Evolutionary conservation across 371 early-diverging fungal species (phyloP).

Genomic region (Mucor plumbeus): DNA sequence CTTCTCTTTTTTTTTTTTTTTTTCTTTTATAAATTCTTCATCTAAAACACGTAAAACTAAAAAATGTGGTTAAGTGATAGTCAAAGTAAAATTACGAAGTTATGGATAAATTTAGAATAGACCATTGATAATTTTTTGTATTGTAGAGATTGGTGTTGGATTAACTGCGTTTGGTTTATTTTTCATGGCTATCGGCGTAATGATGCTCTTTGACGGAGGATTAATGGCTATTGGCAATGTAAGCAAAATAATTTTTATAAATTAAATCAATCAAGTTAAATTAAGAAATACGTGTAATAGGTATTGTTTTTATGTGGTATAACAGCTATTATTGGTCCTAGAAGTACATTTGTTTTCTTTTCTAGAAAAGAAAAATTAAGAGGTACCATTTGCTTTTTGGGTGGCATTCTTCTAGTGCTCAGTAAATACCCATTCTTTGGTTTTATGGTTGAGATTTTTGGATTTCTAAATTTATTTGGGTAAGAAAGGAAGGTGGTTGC

Average conservation of each 20-base stretch:
- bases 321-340: constrained; percentile 85
- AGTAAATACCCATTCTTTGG: constrained; percentile 89
- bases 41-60: constrained; percentile 2
- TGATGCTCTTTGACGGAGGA: constrained; percentile 94
- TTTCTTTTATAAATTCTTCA: neutral
- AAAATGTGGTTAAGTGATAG: constrained; percentile 84
- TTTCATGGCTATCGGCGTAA: constrained; percentile 90
- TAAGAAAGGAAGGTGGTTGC: constrained; percentile 33
- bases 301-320: constrained; percentile 91
- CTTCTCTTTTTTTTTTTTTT: neutral
- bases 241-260: constrained; percentile 17
- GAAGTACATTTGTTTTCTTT: constrained; percentile 87
- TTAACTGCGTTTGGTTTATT: constrained; percentile 94
- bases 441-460: constrained; percentile 90
- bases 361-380: constrained; percentile 80
- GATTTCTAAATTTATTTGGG: constrained; percentile 97
- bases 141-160: constrained; percentile 92
- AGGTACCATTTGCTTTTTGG: constrained; percentile 90
- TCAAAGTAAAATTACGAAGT: constrained; percentile 65
- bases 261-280: neutral
- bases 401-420: constrained; percentile 91
- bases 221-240: constrained; percentile 97
- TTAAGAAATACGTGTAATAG: constrained; percentile 42
- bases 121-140: neutral
- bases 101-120: neutral